These are phyloP conservation scores for Solanum aculeatissimum DNA, from an alignment of 305 asterid species.

Conservation along the genomic window DNA sequence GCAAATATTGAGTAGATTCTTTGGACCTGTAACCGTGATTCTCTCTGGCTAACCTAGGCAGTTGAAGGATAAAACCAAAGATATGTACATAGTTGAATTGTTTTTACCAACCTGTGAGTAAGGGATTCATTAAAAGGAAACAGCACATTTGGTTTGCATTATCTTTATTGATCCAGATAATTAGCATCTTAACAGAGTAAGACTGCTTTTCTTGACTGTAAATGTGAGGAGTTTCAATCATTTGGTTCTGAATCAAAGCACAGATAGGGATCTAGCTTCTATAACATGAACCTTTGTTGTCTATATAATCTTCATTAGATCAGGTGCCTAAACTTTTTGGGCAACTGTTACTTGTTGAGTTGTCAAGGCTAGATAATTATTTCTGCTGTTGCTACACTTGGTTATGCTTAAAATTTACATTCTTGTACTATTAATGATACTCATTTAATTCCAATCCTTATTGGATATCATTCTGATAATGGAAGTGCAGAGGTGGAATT, in stretches of 20 bases:
- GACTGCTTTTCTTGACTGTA: background rate
- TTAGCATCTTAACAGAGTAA: background rate
- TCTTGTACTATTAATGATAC: background rate
- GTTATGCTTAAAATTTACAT: background rate
- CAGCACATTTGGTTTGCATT: background rate
- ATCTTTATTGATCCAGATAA: background rate
- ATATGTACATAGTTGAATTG: background rate
- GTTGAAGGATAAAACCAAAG: background rate
- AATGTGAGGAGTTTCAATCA: background rate
- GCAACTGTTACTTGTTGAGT: background rate
- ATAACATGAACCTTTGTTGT: background rate
- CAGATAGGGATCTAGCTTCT: background rate
- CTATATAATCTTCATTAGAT: background rate
- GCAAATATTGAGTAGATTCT: background rate
- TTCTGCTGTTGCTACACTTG: background rate
- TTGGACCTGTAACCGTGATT: background rate
- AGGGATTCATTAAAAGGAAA: background rate
- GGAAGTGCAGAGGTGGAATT: constrained; percentile 62
- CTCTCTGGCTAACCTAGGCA: background rate
- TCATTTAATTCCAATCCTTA: background rate
- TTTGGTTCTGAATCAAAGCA: background rate
- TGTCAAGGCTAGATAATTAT: background rate
- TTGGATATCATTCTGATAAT: constrained; percentile 15
- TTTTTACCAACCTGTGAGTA: background rate
- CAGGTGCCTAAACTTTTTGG: background rate